phyloP scores from a whole-genome alignment of 257 asterid species.

The Nemophila menziesii region DNA sequence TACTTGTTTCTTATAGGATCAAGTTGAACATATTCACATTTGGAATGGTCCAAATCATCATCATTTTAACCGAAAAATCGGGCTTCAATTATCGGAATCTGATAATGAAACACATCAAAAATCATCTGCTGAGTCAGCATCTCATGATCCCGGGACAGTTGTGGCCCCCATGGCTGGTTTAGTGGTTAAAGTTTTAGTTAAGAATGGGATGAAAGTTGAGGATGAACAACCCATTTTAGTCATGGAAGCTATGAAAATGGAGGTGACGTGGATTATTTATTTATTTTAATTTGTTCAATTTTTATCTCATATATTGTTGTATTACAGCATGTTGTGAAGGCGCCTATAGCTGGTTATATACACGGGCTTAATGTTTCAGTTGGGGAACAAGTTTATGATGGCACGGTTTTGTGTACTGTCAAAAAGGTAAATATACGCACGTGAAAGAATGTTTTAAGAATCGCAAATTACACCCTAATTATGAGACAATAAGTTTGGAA shows the following conservation, averaged over 20 bases:
- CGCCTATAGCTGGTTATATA: conserved; percentile 52
- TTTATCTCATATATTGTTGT: conserved; percentile 6
- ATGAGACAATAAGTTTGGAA: neutral
- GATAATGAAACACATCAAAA: conserved; percentile 39
- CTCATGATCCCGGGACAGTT: conserved; percentile 73
- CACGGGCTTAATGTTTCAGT: conserved; percentile 54
- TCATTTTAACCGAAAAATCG: conserved; percentile 51
- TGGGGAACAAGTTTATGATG: conserved; percentile 85
- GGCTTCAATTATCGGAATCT: conserved; percentile 31
- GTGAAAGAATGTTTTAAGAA: neutral
- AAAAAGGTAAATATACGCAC: conserved; percentile 36
- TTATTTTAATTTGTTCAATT: conserved; percentile 2
- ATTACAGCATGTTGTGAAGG: conserved; percentile 84
- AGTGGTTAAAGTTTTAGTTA: conserved; percentile 68
- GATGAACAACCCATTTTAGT: conserved; percentile 78
- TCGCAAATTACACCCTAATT: neutral
- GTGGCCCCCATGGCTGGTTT: conserved; percentile 96
- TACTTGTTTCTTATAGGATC: conserved; percentile 38
- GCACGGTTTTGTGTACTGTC: conserved; percentile 44
- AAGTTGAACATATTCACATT: conserved; percentile 69
- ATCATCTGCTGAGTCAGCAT: conserved; percentile 35
- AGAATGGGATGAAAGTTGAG: conserved; percentile 52
- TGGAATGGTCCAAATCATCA: conserved; percentile 71
- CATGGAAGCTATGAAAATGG: conserved; percentile 99
- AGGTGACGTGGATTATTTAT: conserved; percentile 34